Conservation (phyloP, 106 monocot species). For the Gastrodia elata region DNA sequence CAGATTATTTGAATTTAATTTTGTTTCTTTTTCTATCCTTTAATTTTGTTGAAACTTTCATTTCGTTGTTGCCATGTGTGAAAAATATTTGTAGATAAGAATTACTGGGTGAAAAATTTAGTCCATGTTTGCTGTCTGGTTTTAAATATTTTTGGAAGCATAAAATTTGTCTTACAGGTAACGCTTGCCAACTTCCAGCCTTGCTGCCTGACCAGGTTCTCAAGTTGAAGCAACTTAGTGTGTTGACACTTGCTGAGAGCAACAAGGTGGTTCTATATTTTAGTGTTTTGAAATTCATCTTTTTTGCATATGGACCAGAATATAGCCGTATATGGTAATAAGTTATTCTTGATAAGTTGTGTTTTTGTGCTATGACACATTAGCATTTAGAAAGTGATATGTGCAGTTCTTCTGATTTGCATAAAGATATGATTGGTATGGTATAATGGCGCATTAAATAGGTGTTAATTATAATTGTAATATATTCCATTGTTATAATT, state of each 20-base stretch:
- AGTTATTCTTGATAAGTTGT: not conserved
- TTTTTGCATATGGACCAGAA: not conserved
- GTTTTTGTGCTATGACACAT: not conserved
- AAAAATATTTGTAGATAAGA: not conserved
- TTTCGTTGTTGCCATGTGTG: not conserved
- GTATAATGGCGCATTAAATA: not conserved
- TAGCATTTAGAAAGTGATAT: no score
- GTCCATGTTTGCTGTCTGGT: not conserved
- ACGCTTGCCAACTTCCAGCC: constrained; percentile 44
- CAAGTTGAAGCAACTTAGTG: constrained; percentile 92
- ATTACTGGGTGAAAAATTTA: not conserved
- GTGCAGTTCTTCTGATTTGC: no score
- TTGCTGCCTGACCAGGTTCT: constrained; percentile 63
- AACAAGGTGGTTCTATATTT: constrained; percentile 50
- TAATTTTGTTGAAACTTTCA: not conserved
- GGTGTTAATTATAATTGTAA: not conserved
- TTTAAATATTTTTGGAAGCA: not conserved
- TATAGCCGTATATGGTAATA: not conserved
- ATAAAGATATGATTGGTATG: no score
- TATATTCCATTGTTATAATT: no score
- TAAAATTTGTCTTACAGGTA: constrained; percentile 21
- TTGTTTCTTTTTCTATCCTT: not conserved
- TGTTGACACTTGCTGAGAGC: constrained; percentile 75
- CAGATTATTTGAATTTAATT: not conserved
- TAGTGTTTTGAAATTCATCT: not conserved